Base-by-base conservation (phyloP, 1,139 yeast species). In the Oligophagozyma castellii region DNA sequence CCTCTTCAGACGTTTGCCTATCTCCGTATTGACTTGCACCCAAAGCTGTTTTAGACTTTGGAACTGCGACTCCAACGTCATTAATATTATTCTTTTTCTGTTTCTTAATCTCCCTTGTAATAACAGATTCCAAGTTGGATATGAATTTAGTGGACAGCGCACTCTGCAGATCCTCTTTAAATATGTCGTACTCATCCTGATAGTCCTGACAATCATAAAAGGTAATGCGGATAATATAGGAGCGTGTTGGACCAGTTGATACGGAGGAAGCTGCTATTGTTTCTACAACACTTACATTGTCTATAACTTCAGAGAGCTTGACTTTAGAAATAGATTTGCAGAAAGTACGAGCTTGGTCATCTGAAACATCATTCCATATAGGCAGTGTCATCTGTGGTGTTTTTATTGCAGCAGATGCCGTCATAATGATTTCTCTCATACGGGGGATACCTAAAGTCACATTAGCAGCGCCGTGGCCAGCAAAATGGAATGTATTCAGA, bases 401-500 rank as follows among this genome's bases (percentile, higher is more conserved):
- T 62, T 84, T 83, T 50, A 92, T 92, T 32, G 80, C 63, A 13
- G 95, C 73, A 35, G 95, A 81, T 7, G 98, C 99, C 12, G 98
- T 92, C 98, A 92, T 92, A 53, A 92, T 86, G 53, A 92, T 92
- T 70, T 92, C 99, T 71, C 99, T 78, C 86, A 92, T 77, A 73
- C 99, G 95, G 28, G 99, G 99, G 53, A 92, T 92, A 78, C 99
- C 99, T 51, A 92, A 69, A 1, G 99, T 92, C 43, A 92, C 99
- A 59, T 92, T 92, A 29, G 98, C 98, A 35, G 98, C 99, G 72
- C 99, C 99, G 63, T 92, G 98, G 56, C 99, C 99, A 45, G 99
- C 99, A 52, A 92, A 92, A 65, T 92, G 99, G 93, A 92, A 92
- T 32, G 99, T 92, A 58, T 92, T 92, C 51, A 92, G 70, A 13